Evolutionary conservation across 768 basidiomycete genomes (phyloP), one percentile per base, ranked within the genome.

Genomic region (Pilatotrama ljubarskyi): DNA sequence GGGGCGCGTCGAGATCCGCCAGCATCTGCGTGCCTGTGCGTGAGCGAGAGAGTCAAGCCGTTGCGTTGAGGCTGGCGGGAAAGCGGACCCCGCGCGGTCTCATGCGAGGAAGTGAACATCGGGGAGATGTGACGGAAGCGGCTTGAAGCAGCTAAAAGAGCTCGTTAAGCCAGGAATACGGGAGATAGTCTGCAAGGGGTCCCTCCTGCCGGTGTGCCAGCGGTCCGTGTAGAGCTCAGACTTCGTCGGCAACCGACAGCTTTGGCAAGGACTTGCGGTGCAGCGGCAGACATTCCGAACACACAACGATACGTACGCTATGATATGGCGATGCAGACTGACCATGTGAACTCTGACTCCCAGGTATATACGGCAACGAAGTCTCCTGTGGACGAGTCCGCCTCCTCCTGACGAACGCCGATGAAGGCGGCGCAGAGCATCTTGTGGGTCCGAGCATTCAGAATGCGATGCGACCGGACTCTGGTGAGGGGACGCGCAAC

Each of bases 161-260:
- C 41, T 35, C 7, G 41, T 35, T 4, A 55, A 35, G 13, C 54
- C 48, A 7, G 51, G 49, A 5, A 61, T 14, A 29, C 46, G 41
- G 38, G 49, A 18, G 26, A 50, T 26, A 7, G 51, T 52, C 22
- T 26, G 24, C 11, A 35, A 7, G 3, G 51, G 50, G 32, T 5
- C 14, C 18, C 7, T 26, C 9, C 25, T 20, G 3, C 46, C 15
- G 6, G 24, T 24, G 10, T 37, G 46, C 55, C 55, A 56, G 15
- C 46, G 55, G 24, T 56, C 55, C 35, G 55, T 48, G 37, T 56
- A 26, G 24, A 56, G 24, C 24, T 38, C 38, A 17, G 46, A 40
- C 9, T 46, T 29, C 6, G 29, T 18, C 3, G 47, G 17, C 7
- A 41, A 4, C 32, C 36, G 17, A 58, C 41, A 15, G 36, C 8